Evolutionary conservation across 163 green algal species (phyloP).

Genomic region (Volvox carteri): DNA sequence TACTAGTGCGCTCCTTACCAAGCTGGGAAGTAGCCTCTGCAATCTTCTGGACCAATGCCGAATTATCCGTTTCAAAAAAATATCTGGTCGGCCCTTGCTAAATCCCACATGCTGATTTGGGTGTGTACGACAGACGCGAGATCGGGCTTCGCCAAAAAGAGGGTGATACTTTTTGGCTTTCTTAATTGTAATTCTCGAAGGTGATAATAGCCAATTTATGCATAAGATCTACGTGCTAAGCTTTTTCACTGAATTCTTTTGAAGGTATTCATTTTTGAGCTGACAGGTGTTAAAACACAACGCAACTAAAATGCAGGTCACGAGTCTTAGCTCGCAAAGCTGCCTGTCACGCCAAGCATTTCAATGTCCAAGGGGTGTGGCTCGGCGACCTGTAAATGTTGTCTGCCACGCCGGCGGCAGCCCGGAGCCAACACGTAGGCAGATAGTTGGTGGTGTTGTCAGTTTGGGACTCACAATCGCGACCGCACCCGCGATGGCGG

Average conservation of each 20-base stretch:
- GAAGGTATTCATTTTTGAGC: too few species aligned
- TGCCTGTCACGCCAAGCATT: neutral
- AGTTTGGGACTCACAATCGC: neutral
- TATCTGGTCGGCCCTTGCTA: too few species aligned
- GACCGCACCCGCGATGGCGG: constrained; percentile 24
- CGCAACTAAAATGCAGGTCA: constrained; percentile 36
- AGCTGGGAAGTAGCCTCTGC: too few species aligned
- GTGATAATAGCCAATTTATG: neutral
- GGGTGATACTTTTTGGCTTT: neutral
- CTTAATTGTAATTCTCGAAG: neutral
- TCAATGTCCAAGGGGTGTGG: neutral
- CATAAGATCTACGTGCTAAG: too few species aligned
- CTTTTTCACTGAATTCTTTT: too few species aligned
- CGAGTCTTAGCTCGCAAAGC: neutral
- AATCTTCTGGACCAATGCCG: too few species aligned
- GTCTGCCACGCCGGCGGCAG: constrained; percentile 47
- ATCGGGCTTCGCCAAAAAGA: too few species aligned
- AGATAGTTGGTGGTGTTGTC: constrained; percentile 28
- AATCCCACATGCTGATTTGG: too few species aligned
- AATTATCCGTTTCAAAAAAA: too few species aligned
- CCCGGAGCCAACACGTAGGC: constrained; percentile 21
- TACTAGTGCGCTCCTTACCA: too few species aligned
- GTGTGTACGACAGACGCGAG: too few species aligned
- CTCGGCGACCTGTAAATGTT: constrained; percentile 34
- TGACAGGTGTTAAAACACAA: neutral